phyloP scores from a whole-genome alignment of 2,329 filamentous ascomycete genomes.

The Ophiostoma quercus region DNA sequence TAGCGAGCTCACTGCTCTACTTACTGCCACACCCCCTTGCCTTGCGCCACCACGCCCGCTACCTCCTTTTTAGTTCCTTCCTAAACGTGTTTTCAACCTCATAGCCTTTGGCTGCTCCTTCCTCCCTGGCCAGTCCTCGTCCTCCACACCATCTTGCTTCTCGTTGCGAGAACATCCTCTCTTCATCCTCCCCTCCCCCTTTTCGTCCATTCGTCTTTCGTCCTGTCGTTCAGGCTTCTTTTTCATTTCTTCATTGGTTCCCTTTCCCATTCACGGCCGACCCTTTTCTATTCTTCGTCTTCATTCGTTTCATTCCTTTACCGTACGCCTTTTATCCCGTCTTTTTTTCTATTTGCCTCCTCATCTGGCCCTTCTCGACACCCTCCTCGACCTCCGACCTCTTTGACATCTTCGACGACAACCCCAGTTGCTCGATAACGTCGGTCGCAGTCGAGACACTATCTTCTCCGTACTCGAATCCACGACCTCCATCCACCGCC shows the following conservation, averaged over 20 bases:
- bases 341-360: neutral
- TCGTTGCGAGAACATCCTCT: conserved; percentile 20
- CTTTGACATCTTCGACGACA: neutral
- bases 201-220: conserved; percentile 2
- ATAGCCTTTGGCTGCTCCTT: conserved; percentile 15
- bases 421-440: neutral
- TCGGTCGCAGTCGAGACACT: neutral
- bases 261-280: conserved; percentile 9
- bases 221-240: conserved; percentile 16
- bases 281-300: conserved; percentile 15
- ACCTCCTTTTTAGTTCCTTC: conserved; percentile 24
- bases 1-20: neutral
- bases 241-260: conserved; percentile 11
- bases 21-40: conserved; percentile 14
- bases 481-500: neutral
- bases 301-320: neutral
- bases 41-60: conserved; percentile 21
- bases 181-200: conserved; percentile 15
- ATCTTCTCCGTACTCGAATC: neutral
- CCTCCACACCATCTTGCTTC: conserved; percentile 12
- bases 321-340: neutral
- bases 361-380: neutral
- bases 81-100: conserved; percentile 24
- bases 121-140: conserved; percentile 3
- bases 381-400: neutral